Evolutionary conservation across 495 filamentous ascomycete genomes (phyloP), one percentile per base, ranked within the genome.

Genomic region (Penicillium lagena): DNA sequence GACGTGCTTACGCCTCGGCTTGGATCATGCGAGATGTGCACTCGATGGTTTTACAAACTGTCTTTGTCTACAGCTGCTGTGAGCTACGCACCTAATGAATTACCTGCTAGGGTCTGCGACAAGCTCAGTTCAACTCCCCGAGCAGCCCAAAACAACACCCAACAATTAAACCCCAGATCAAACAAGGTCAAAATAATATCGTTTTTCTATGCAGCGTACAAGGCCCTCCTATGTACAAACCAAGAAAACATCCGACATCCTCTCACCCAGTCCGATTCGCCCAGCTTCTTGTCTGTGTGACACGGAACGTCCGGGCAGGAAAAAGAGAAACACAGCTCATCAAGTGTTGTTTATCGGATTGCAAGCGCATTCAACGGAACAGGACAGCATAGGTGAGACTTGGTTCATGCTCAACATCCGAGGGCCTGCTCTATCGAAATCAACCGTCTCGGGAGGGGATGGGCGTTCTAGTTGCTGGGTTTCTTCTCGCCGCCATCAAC

Each of bases 401-500:
- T 44, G 45, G 50, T 34, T 52, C 40, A 48, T 38, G 50, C 39
- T 42, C 50, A 47, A 47, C 33, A 40, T 42, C 22, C 22, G 22
- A 22, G 22, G 22, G 22, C 22, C 22, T 22, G 51, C 31, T 48
- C 48, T 46, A 46, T 53, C 46, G 33, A 44, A 46, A 42, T 47
- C 47, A 47, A 50, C 51, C 49, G 44, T 46, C 33, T 39, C 40
- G 37, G 42, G 39, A 22, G 35, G 48, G 31, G 35, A 34, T 42
- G 39, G 33, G 36, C 63, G 63, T 82, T 85, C 64, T 84, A 80
- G 58, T 81, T 80, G 38, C 47, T 48, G 38, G 75, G 64, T 61
- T 80, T 79, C 69, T 86, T 87, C 66, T 83, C 79, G 45, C 83
- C 81, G 15, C 62, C 73, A 42, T 89, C 83, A 32, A 83, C 80